Conservation (phyloP, 345 rosid genomes). For the Draba incana region DNA sequence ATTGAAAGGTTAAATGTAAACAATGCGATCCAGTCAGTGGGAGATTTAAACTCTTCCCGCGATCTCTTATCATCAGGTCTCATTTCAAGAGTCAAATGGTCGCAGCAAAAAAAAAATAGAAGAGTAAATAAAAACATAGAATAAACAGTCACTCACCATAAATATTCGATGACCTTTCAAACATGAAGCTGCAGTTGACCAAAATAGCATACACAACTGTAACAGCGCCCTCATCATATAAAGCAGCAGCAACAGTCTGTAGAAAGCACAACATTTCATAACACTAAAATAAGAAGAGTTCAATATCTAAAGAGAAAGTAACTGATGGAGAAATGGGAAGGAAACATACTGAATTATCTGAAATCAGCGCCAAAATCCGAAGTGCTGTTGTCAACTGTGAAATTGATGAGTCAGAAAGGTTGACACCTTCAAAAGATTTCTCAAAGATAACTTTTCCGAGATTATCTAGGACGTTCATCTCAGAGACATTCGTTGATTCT, state of each 20-base stretch:
- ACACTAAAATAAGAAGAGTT: constrained; percentile 13
- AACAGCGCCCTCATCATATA: constrained; percentile 70
- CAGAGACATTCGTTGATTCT: constrained; percentile 72
- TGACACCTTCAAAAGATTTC: constrained; percentile 84
- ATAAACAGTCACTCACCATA: constrained; percentile 59
- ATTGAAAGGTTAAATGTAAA: constrained; percentile 8
- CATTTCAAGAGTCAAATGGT: constrained; percentile 15
- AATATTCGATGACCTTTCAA: constrained; percentile 85
- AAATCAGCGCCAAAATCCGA: constrained; percentile 80
- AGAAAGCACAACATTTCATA: constrained; percentile 34
- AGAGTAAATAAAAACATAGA: constrained; percentile 10
- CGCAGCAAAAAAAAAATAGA: neutral
- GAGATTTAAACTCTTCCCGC: constrained; percentile 16
- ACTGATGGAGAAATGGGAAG: constrained; percentile 15
- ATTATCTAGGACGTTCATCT: constrained; percentile 82
- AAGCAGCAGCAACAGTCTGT: constrained; percentile 83
- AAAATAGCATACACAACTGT: constrained; percentile 77
- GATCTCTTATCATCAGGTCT: constrained; percentile 25
- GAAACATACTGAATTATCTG: constrained; percentile 79
- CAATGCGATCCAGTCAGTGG: constrained; percentile 13
- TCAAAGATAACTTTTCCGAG: constrained; percentile 76
- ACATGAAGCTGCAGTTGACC: constrained; percentile 89
- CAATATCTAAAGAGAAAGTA: constrained; percentile 24
- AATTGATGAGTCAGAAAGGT: constrained; percentile 82
- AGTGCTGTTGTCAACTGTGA: constrained; percentile 91